Percentiles rank a stretch among this genome's conserved stretches.
These are phyloP conservation scores for Guadua angustifolia DNA, from an alignment of 176 grass and related monocot genomes.

Conservation along the genomic window DNA sequence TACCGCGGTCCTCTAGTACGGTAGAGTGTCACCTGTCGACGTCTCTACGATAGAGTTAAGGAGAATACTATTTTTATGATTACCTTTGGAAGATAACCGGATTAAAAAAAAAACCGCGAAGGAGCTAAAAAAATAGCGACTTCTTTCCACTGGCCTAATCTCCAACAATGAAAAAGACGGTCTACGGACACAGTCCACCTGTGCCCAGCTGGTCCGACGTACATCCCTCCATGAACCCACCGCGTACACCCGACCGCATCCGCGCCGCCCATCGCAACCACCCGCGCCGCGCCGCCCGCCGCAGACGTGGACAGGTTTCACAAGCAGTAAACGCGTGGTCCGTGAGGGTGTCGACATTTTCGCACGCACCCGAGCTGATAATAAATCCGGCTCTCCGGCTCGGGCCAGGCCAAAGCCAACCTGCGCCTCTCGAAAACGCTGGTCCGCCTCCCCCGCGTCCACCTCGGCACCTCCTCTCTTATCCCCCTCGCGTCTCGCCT, in stretches of 20 bases:
- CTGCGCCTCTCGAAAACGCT: slow-evolving; percentile 40
- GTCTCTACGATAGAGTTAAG: no score
- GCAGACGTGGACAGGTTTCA: neutral
- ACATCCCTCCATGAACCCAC: neutral
- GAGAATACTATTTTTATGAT: no score
- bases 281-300: neutral
- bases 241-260: neutral
- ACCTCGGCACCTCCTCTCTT: neutral
- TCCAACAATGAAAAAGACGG: neutral
- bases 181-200: neutral
- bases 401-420: slow-evolving; percentile 7
- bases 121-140: no score
- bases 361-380: neutral
- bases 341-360: slow-evolving; percentile 48
- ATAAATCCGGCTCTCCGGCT: neutral
- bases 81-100: no score
- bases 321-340: no score
- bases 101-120: no score
- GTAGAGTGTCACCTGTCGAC: no score
- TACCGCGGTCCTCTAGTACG: no score
- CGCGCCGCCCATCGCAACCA: neutral
- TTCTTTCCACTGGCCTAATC: no score
- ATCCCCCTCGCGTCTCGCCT: slow-evolving; percentile 4
- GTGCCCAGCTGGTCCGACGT: neutral
- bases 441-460: slow-evolving; percentile 35